Base-by-base conservation (phyloP, 2,329 filamentous ascomycete species). In the Aspergillus spinulosporus region DNA sequence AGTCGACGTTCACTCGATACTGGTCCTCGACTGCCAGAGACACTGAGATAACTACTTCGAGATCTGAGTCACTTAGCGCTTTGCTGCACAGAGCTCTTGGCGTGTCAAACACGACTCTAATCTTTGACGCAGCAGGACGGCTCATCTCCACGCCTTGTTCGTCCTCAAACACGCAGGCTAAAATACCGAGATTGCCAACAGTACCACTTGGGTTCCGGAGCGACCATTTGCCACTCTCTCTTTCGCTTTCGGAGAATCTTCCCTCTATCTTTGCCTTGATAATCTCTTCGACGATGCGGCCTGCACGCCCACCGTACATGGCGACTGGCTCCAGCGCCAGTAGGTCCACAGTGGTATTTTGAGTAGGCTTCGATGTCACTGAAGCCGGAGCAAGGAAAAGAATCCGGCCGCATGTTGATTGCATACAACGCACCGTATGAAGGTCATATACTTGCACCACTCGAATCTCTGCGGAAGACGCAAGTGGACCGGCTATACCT, bases 181-280 rank as follows among this genome's bases (percentile, higher is more conserved):
- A 75, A 29, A 84, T 71, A 46, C 76, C 80, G 28, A 84, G 70
- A 52, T 78, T 88, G 37, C 79, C 80, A n/a, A 74, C 66, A 5
- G 82, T 80, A 69, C 86, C 82, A 57, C 81, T 83, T 11, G 85
- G 82, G 15, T 86, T 88, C 37, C 91, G 84, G 32, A 95, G 82
- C 32, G 89, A 89, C 92, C 91, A 97, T 64, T 83, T 85, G 12
- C 86, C 82, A 57, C 88, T 84, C 71, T 96, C 91, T 57, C 92
- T 85, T 75, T 96, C 90, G n/a, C 78, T 72, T 69, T 96, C 92
- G 0, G 89, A 78, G 66, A 95, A 96, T 8, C 92, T 84, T 4
- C 87, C 88, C 73, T 97, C 93, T 11, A 97, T 85, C 61, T 88
- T 86, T 6, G 92, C 92, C 74, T 93, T 95, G 47, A 87, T 85